These are phyloP conservation scores for Boletellus sp. DNA, from an alignment of 1,284 basidiomycete species.

Conservation along the genomic window DNA sequence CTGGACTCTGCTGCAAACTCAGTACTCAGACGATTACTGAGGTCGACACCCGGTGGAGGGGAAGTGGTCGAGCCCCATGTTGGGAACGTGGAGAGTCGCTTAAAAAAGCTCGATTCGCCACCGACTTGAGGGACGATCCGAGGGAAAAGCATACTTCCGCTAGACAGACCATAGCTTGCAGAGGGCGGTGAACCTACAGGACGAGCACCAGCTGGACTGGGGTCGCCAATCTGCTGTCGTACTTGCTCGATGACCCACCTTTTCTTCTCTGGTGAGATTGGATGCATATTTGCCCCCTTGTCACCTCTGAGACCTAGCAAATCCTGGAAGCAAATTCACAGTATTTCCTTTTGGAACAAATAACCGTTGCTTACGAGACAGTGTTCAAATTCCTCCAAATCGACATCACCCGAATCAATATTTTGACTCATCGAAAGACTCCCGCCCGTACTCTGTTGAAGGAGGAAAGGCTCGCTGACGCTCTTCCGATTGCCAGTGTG, in stretches of 20 bases:
- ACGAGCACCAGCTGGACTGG: conserved; percentile 7
- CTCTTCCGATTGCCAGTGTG: conserved; percentile 45
- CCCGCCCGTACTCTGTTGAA: conserved; percentile 43
- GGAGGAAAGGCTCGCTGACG: conserved; percentile 63
- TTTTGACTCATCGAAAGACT: conserved; percentile 24
- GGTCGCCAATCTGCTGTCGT: conserved; percentile 27
- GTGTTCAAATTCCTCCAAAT: conserved; percentile 49
- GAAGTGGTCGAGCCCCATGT: conserved; percentile 51
- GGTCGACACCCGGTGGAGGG: conserved; percentile 29
- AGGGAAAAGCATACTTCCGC: conserved; percentile 50
- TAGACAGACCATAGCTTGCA: conserved; percentile 59
- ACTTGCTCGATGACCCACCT: conserved; percentile 61
- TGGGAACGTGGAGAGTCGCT: conserved; percentile 64
- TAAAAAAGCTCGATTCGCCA: conserved; percentile 63
- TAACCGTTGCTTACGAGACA: conserved; percentile 55
- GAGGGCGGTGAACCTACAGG: conserved; percentile 36
- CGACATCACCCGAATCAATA: conserved; percentile 40
- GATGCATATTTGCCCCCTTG: conserved; percentile 62
- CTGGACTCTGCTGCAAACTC: conserved; percentile 34
- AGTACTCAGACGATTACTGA: conserved; percentile 37
- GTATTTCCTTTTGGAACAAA: background rate
- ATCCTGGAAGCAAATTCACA: conserved; percentile 42
- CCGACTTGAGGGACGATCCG: conserved; percentile 65
- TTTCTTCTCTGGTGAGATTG: conserved; percentile 64
- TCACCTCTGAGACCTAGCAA: conserved; percentile 72